Evolutionary conservation across 176 grass and related monocot genomes (phyloP).

Genomic region (Triticum turgidum): DNA sequence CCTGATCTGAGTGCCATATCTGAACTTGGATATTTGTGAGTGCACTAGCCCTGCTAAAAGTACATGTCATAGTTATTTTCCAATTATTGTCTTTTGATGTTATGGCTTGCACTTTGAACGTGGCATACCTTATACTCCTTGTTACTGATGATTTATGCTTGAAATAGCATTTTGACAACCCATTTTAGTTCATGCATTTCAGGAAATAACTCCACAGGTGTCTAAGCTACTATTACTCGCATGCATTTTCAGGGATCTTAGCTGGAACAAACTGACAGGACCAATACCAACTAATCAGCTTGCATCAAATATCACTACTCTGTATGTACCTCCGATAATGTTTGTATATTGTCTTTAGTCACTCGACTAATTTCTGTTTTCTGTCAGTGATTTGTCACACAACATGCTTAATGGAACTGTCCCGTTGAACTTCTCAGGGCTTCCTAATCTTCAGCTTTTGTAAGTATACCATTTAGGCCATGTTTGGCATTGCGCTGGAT

Average conservation of each 20-base stretch:
- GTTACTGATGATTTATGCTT: not conserved
- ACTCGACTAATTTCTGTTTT: constrained; percentile 39
- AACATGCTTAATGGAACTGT: constrained; percentile 78
- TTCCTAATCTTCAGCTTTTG: constrained; percentile 76
- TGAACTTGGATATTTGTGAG: constrained; percentile 88
- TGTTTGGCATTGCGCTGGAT: not conserved
- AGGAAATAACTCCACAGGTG: constrained; percentile 8
- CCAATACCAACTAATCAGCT: constrained; percentile 78
- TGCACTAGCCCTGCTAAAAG: constrained; percentile 24
- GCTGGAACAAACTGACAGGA: constrained; percentile 82
- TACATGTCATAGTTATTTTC: not conserved
- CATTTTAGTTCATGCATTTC: constrained; percentile 16
- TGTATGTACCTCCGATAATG: constrained; percentile 52
- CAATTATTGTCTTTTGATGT: constrained; percentile 1
- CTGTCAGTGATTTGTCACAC: constrained; percentile 75
- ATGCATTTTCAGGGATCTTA: constrained; percentile 84
- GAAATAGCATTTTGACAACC: not conserved
- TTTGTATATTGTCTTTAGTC: constrained; percentile 20
- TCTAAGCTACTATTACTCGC: constrained; percentile 12
- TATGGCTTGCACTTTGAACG: not conserved
- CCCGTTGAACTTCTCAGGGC: constrained; percentile 63
- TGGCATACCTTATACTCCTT: not conserved
- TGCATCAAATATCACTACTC: constrained; percentile 78
- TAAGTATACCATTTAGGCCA: constrained; percentile 42
- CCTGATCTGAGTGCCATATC: constrained; percentile 74